phyloP scores from a whole-genome alignment of 352 stramenopile genomes.

The Globisporangium heterothallicum region DNA sequence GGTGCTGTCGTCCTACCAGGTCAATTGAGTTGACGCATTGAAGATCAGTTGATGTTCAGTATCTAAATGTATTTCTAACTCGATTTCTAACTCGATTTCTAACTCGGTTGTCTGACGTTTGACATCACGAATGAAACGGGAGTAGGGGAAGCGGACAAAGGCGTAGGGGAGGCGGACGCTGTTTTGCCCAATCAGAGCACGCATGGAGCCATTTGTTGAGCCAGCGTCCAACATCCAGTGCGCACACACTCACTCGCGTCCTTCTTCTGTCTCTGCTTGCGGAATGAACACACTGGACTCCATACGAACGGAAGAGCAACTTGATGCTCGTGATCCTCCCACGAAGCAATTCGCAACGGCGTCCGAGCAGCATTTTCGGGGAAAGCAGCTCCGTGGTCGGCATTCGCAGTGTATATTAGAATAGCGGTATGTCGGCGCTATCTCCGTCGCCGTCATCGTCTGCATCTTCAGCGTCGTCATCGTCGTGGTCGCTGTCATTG shows the following conservation, averaged over 20 bases:
- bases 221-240: too few species aligned
- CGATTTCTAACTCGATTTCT: neutral
- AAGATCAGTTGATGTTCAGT: conserved; percentile 1
- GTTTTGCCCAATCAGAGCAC: neutral
- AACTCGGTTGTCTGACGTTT: neutral
- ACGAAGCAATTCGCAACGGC: neutral
- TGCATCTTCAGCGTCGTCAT: too few species aligned
- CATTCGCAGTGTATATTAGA: neutral
- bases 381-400: neutral
- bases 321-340: neutral
- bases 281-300: neutral
- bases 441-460: conserved; percentile 10
- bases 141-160: neutral
- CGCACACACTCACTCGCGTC: neutral
- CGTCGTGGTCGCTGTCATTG: conserved; percentile 7
- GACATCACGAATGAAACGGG: conserved; percentile 13
- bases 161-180: neutral
- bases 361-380: neutral
- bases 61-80: conserved; percentile 1
- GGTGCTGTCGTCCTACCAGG: conserved; percentile 61
- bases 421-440: conserved; percentile 2
- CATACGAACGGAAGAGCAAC: neutral
- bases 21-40: conserved; percentile 7
- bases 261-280: neutral
- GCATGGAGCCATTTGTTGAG: neutral